Percentiles rank a stretch among this genome's conserved stretches.
Evolutionary conservation across 371 early-diverging fungal genomes (phyloP).

Genomic region (Circinella umbellata): DNA sequence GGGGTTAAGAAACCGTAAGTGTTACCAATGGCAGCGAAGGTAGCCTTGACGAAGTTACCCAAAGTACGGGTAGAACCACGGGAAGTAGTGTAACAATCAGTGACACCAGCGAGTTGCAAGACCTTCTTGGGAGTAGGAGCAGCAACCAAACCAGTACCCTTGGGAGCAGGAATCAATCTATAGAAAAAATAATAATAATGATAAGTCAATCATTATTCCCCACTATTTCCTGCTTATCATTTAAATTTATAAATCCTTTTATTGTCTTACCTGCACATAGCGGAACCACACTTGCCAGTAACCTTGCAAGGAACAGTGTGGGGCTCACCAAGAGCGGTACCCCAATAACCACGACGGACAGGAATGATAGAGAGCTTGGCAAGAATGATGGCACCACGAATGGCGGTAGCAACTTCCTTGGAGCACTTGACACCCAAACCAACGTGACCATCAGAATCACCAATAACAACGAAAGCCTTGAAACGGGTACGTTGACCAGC

Average conservation of each 20-base stretch:
- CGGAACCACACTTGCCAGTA: conserved; percentile 99
- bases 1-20: conserved; percentile 98
- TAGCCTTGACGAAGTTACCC: conserved; percentile 99
- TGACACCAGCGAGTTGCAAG: conserved; percentile 97
- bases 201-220: too few relatives aligned
- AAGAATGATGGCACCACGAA: conserved; percentile 98
- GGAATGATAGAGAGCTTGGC: conserved; percentile 99
- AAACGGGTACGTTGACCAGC: conserved; percentile 99
- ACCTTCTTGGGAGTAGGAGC: conserved; percentile 98
- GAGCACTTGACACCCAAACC: conserved; percentile 99
- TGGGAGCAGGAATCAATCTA: conserved; percentile 59
- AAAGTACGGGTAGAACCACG: conserved; percentile 91
- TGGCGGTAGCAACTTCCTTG: conserved; percentile 99
- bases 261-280: conserved; percentile 92
- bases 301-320: conserved; percentile 99
- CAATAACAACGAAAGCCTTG: conserved; percentile 99
- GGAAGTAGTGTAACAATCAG: conserved; percentile 98
- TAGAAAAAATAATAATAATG: background rate
- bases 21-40: conserved; percentile 97
- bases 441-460: conserved; percentile 98
- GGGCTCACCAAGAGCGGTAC: conserved; percentile 94
- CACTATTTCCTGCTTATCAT: too few relatives aligned
- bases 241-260: too few relatives aligned
- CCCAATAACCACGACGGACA: conserved; percentile 99
- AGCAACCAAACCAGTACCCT: conserved; percentile 99